phyloP scores from a whole-genome alignment of 768 basidiomycete species.

The Chlorophyllum brunneum region DNA sequence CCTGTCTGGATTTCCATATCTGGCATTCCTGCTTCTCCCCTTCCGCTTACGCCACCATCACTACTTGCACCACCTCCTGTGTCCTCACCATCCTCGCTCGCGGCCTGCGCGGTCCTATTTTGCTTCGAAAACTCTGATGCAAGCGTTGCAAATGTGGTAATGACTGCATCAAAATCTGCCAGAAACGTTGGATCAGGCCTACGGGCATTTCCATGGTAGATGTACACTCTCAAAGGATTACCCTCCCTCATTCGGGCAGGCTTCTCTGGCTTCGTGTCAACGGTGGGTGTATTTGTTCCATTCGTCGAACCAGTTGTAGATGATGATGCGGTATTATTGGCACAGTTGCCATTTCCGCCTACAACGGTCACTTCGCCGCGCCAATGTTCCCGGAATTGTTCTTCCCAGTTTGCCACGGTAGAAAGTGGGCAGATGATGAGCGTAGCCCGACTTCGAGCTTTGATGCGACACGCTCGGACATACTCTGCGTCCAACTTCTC shows the following conservation, averaged over 20 bases:
- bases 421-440: slow-evolving; percentile 96
- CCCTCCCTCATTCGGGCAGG: slow-evolving; percentile 40
- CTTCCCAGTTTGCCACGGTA: slow-evolving; percentile 98
- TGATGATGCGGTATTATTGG: slow-evolving; percentile 31
- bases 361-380: slow-evolving; percentile 79
- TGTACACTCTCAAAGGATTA: slow-evolving; percentile 74
- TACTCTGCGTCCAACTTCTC: slow-evolving; percentile 73
- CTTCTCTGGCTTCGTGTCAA: slow-evolving; percentile 28
- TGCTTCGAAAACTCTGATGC: slow-evolving; percentile 95
- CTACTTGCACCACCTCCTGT: slow-evolving; percentile 65
- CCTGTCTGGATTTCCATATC: slow-evolving; percentile 1
- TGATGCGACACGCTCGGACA: slow-evolving; percentile 69
- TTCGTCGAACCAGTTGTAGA: slow-evolving; percentile 21
- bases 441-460: slow-evolving; percentile 82
- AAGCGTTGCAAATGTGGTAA: slow-evolving; percentile 95
- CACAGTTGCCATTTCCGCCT: slow-evolving; percentile 63
- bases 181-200: slow-evolving; percentile 83
- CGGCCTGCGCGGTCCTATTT: slow-evolving; percentile 53
- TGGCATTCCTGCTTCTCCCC: slow-evolving; percentile 39
- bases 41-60: slow-evolving; percentile 60
- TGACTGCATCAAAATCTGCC: slow-evolving; percentile 93
- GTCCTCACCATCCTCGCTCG: slow-evolving; percentile 66
- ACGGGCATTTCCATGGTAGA: slow-evolving; percentile 92
- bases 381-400: slow-evolving; percentile 98
- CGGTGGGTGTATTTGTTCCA: slow-evolving; percentile 18